These are phyloP conservation scores for Globisporangium okanoganense DNA, from an alignment of 352 stramenopile species.

Conservation along the genomic window DNA sequence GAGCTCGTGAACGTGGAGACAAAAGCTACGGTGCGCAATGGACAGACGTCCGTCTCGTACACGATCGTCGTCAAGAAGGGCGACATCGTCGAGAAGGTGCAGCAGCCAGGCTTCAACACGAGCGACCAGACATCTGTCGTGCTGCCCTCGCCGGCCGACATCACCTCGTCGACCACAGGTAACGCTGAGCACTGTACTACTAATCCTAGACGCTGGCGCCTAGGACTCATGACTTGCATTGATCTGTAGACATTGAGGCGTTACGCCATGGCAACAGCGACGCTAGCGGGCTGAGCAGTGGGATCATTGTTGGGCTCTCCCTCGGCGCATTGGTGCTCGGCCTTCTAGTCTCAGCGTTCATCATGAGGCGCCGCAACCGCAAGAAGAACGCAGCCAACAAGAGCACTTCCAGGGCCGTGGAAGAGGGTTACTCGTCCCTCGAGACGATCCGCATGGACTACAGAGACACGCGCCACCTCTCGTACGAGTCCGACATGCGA, in stretches of 20 bases:
- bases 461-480: slow-evolving; percentile 6
- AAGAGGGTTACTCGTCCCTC: slow-evolving; percentile 8
- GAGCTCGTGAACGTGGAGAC: slow-evolving; percentile 36
- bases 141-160: background rate
- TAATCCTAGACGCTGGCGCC: too few relatives aligned
- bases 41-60: slow-evolving; percentile 32
- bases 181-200: background rate
- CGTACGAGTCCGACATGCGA: slow-evolving; percentile 1
- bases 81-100: slow-evolving; percentile 15
- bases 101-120: slow-evolving; percentile 13
- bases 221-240: background rate
- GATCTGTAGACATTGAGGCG: background rate
- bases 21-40: slow-evolving; percentile 22
- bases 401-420: background rate
- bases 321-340: slow-evolving; percentile 9
- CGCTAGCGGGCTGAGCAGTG: slow-evolving; percentile 4
- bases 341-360: slow-evolving; percentile 9
- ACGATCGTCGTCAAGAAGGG: slow-evolving; percentile 34
- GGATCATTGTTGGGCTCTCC: slow-evolving; percentile 8
- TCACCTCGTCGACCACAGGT: slow-evolving; percentile 7
- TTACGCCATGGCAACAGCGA: too few relatives aligned
- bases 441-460: background rate
- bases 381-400: slow-evolving; percentile 4
- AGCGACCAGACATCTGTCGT: background rate
- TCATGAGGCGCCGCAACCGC: slow-evolving; percentile 5